Conservation (phyloP, 1,284 basidiomycete species). For the Leccinum pseudoinsigne region DNA sequence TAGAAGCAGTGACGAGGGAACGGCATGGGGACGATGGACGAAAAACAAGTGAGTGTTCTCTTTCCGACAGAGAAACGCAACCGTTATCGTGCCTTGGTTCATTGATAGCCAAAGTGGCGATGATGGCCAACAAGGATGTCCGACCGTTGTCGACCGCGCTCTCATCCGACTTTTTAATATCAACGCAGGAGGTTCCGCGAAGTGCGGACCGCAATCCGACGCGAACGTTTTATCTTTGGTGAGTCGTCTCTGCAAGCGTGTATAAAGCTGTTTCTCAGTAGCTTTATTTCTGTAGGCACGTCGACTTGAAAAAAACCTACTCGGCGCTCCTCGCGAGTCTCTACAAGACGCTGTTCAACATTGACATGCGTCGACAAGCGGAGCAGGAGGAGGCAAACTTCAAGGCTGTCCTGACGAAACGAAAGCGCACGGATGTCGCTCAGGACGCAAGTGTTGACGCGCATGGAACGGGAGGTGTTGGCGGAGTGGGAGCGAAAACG, state of each 20-base stretch:
- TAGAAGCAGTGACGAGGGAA: neutral
- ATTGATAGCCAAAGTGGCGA: too few relatives aligned
- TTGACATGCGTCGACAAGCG: constrained; percentile 55
- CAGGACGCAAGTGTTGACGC: constrained; percentile 67
- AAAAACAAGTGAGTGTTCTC: too few relatives aligned
- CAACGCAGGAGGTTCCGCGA: too few relatives aligned
- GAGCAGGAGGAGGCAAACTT: constrained; percentile 69
- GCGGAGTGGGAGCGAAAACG: constrained; percentile 40
- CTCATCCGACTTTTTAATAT: too few relatives aligned
- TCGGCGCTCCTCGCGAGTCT: constrained; percentile 72
- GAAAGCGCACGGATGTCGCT: constrained; percentile 78
- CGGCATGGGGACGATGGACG: too few relatives aligned
- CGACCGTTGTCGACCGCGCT: too few relatives aligned
- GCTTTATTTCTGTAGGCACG: constrained; percentile 52
- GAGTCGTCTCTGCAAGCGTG: constrained; percentile 16
- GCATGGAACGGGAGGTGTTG: constrained; percentile 69
- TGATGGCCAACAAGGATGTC: too few relatives aligned
- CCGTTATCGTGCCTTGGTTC: too few relatives aligned
- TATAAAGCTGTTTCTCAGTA: neutral
- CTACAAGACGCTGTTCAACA: constrained; percentile 87
- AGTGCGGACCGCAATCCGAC: too few relatives aligned
- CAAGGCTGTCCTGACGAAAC: constrained; percentile 73
- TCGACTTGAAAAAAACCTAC: constrained; percentile 83
- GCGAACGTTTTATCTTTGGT: constrained; percentile 57
- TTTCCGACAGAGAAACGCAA: too few relatives aligned